Evolutionary conservation across 1,139 yeast genomes (phyloP).

Genomic region (Hyphopichia fennica): DNA sequence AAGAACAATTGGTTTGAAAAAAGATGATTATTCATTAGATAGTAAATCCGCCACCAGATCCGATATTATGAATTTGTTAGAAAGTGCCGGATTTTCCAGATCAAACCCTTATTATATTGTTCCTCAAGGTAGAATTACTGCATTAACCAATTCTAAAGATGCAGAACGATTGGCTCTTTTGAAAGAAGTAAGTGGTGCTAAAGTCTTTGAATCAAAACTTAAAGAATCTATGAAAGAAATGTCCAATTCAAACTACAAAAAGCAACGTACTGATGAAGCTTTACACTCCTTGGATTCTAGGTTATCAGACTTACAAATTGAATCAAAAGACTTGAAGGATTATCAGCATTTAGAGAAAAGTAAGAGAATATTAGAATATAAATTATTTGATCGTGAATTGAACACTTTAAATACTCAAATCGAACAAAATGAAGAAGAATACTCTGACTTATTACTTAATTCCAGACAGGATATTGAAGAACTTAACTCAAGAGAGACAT

Average conservation of each 20-base stretch:
- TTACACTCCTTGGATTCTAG: constrained; percentile 69
- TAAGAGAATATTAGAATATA: constrained; percentile 73
- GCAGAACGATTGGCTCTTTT: constrained; percentile 72
- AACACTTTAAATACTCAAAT: constrained; percentile 59
- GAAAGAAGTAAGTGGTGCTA: constrained; percentile 95
- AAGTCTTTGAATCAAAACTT: constrained; percentile 79
- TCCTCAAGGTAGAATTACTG: constrained; percentile 90
- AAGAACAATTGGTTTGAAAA: constrained; percentile 88
- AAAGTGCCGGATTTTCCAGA: constrained; percentile 89
- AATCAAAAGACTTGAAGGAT: constrained; percentile 70
- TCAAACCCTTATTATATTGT: constrained; percentile 95
- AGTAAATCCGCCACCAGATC: constrained; percentile 75
- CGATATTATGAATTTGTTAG: constrained; percentile 80
- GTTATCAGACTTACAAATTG: constrained; percentile 75
- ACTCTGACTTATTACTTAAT: constrained; percentile 49
- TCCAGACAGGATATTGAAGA: constrained; percentile 45
- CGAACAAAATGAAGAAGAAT: constrained; percentile 60
- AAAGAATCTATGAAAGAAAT: constrained; percentile 80
- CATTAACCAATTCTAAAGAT: constrained; percentile 87
- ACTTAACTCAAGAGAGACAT: constrained; percentile 47
- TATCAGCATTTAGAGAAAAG: constrained; percentile 68
- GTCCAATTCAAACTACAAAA: constrained; percentile 67
- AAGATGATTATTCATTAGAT: constrained; percentile 86
- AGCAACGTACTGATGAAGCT: constrained; percentile 74
- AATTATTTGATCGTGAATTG: constrained; percentile 75